Percentiles rank a stretch among this genome's conserved stretches.
phyloP scores from a whole-genome alignment of 148 eudicot genomes.

The Silene latifolia region DNA sequence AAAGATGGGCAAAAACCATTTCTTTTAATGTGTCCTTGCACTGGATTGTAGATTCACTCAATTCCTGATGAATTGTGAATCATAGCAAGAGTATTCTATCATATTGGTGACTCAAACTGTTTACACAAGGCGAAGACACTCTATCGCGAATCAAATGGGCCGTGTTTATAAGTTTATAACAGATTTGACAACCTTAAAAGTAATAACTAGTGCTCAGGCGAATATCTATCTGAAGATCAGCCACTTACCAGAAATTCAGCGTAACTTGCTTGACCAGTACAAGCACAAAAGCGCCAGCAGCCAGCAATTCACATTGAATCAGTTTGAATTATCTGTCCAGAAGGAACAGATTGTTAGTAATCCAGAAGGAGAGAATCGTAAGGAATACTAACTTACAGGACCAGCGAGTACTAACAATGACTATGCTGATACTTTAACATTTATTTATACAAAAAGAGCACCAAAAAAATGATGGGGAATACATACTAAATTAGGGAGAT shows the following conservation, averaged over 20 bases:
- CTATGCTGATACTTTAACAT: neutral
- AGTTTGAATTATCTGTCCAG: neutral
- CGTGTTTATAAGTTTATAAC: no score
- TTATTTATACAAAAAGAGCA: no score
- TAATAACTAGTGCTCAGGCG: neutral
- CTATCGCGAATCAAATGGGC: neutral
- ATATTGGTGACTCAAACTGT: neutral
- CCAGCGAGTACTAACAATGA: neutral
- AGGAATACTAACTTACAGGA: neutral
- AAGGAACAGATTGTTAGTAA: neutral
- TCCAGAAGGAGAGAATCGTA: neutral
- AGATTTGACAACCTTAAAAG: neutral
- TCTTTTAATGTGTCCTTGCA: neutral
- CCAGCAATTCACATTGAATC: neutral
- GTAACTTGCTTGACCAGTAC: neutral
- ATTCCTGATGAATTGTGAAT: neutral
- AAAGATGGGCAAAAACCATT: no score
- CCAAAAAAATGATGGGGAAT: neutral
- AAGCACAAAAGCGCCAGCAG: neutral
- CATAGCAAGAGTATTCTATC: neutral
- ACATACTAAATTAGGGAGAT: neutral
- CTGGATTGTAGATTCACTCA: neutral
- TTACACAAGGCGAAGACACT: no score
- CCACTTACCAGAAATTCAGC: constrained; percentile 8
- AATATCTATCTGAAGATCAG: neutral